Base-by-base conservation (phyloP, 208 protist genomes). In the Leishmania major region DNA sequence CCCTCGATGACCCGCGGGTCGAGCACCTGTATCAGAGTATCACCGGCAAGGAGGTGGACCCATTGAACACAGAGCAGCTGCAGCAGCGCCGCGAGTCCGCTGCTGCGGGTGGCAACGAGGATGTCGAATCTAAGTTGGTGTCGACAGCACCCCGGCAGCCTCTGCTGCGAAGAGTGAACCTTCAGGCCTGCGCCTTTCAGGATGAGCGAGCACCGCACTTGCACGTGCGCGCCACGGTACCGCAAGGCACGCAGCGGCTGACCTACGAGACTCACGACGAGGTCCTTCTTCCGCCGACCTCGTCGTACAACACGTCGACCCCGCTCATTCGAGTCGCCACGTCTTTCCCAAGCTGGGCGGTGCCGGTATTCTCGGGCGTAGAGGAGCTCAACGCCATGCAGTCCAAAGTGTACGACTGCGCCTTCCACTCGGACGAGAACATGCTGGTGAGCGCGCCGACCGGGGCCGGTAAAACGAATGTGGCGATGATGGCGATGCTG, bases 401-500 rank as follows among this genome's bases (percentile, higher is more conserved):
- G 91, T 98, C 92, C 11, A 91, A 89, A 28, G 91, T 99, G n/a
- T 99, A 97, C 88, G 79, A 94, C 31, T 91, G 90, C 35, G 98
- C 99, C 60, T 99, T 99, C 81, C 55, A 93, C 22, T 91, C 87
- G 6, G 90, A 97, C 73, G 97, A 99, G 69, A 99, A 99, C 90
- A 94, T 99, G 87, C 94, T 99, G 45, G 82, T 99, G 10, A 99
- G 98, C 82, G 98, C 98, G 10, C 99, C 99, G n/a, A 99, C 99
- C 37, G 99, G 99, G 51, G 98, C 99, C 5, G 99, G 99, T 70
- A 99, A 99, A 89, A 99, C 99, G 53, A 99, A 99, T 90, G 98
- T 99, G 35, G 99, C 99, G n/a, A 96, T 99, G 91, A 96, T 99
- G 76, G 87, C 95, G 19, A 99, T 99, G 78, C 93, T 99, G 11